Evolutionary conservation across 1,139 yeast genomes (phyloP), one percentile per base, ranked within the genome.

Genomic region (Yamadazyma blattariae): DNA sequence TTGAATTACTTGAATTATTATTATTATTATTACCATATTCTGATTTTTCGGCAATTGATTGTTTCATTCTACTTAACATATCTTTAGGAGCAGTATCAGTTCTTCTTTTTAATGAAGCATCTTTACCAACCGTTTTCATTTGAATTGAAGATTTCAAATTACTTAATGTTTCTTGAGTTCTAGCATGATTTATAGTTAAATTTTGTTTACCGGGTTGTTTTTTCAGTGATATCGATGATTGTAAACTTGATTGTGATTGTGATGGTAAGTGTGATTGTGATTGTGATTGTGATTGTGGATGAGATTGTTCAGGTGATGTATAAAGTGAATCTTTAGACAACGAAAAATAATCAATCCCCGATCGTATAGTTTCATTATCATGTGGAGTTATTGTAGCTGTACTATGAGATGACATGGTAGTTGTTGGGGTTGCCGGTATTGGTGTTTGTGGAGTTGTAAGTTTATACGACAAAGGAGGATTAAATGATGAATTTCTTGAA

Each of bases 11-110:
- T 10, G 16, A 9, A 7, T 23, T 18, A 18, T 35, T 32, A 5
- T 5, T 5, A 17, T 17, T 5, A 17, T 17, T 5, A 17, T 17
- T 17, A 5, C 7, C 5, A 17, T 17, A 5, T 13, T 45, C 45
- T 3, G 54, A 30, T 37, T 54, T 59, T 2, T 57, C 50, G 33
- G 52, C 52, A 13, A 61, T 52, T 2, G 66, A 56, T 13, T 46
- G 45, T 33, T 53, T 52, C 11, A 61, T 40, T 27, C 41, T 47
- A 24, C 44, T 51, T 10, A 61, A 42, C 67, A 61, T 60, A 29
- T 59, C 63, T 18, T 50, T 51, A 1, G 64, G 64, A 14, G 57
- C 48, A 28, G 50, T 51, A 15, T 47, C 51, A 1, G 47, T 37
- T 21, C 48, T 30, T 32, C 61, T 39, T 27, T 50, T 50, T 3